Evolutionary conservation across 2,329 filamentous ascomycete genomes (phyloP).

Genomic region (Biscogniauxia mediterranea): DNA sequence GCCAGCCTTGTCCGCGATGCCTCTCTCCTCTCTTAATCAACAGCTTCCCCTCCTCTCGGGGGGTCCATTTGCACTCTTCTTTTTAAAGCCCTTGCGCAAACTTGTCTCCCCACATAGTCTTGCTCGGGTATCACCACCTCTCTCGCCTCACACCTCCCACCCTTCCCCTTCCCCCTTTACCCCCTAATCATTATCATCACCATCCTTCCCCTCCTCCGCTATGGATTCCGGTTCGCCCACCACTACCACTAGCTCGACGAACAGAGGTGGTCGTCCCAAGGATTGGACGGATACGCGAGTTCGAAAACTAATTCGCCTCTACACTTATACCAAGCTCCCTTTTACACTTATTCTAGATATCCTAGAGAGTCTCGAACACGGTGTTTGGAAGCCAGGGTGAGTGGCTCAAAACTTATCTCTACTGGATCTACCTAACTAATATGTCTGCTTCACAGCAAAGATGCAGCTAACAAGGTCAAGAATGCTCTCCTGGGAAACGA

Average conservation of each 20-base stretch:
- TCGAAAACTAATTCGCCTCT: constrained; percentile 54
- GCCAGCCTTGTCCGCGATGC: constrained; percentile 16
- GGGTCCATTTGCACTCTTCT: constrained; percentile 7
- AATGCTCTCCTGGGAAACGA: constrained; percentile 57
- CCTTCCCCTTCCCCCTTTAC: background rate
- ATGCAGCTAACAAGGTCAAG: constrained; percentile 59
- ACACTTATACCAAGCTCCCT: constrained; percentile 54
- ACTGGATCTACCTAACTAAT: constrained; percentile 12
- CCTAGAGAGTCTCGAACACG: constrained; percentile 47
- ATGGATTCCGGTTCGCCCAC: constrained; percentile 31
- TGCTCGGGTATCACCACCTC: background rate
- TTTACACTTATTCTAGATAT: constrained; percentile 49
- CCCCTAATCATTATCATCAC: too few species aligned
- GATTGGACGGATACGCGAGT: constrained; percentile 54
- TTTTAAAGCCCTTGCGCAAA: constrained; percentile 4
- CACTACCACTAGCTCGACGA: constrained; percentile 26
- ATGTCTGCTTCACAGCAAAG: constrained; percentile 39
- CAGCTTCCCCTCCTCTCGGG: constrained; percentile 4
- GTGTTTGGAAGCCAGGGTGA: constrained; percentile 47
- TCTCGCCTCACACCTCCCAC: background rate
- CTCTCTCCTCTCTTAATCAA: constrained; percentile 11
- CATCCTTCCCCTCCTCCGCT: background rate
- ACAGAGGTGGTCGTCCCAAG: constrained; percentile 48
- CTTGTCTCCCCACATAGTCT: background rate
- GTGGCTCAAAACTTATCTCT: constrained; percentile 19